A percentile compares a stretch with the other conserved stretches of the same genome.
These are phyloP conservation scores for Russula sp. DNA, from an alignment of 768 basidiomycete species.

Conservation along the genomic window DNA sequence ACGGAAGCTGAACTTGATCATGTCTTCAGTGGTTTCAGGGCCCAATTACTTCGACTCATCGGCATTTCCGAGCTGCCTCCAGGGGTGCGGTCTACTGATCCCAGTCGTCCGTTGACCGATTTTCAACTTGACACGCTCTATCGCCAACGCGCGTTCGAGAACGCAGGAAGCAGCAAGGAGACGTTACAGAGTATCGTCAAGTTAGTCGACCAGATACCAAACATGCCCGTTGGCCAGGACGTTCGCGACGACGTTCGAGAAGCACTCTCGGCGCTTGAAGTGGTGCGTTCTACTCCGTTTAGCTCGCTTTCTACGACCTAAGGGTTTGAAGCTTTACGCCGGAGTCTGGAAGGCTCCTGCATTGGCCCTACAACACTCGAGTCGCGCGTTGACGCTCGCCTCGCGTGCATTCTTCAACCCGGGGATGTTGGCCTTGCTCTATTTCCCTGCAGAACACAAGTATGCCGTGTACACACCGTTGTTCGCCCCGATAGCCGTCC, in stretches of 20 bases:
- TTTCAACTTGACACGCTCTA: constrained; percentile 84
- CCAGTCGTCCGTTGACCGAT: constrained; percentile 38
- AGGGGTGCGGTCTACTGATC: constrained; percentile 33
- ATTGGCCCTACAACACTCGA: constrained; percentile 52
- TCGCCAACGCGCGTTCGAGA: constrained; percentile 65
- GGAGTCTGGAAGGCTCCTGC: constrained; percentile 36
- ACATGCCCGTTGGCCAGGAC: constrained; percentile 84
- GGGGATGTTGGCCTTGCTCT: constrained; percentile 90
- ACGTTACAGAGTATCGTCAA: constrained; percentile 79
- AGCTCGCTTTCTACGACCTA: background rate
- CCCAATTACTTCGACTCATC: constrained; percentile 73
- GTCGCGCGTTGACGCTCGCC: constrained; percentile 55
- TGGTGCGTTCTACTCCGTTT: constrained; percentile 42
- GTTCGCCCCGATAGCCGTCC: constrained; percentile 86
- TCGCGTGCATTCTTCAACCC: constrained; percentile 95
- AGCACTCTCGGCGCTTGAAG: constrained; percentile 65
- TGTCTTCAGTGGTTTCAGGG: constrained; percentile 58
- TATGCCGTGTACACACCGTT: constrained; percentile 95
- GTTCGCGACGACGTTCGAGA: constrained; percentile 68
- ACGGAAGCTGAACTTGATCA: constrained; percentile 41
- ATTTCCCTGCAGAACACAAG: constrained; percentile 97
- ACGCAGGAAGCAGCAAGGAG: constrained; percentile 58
- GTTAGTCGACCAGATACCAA: constrained; percentile 77
- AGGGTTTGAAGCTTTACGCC: constrained; percentile 35
- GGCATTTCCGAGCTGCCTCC: constrained; percentile 64